phyloP scores from a whole-genome alignment of 306 rosid species.

The Corylus americana region DNA sequence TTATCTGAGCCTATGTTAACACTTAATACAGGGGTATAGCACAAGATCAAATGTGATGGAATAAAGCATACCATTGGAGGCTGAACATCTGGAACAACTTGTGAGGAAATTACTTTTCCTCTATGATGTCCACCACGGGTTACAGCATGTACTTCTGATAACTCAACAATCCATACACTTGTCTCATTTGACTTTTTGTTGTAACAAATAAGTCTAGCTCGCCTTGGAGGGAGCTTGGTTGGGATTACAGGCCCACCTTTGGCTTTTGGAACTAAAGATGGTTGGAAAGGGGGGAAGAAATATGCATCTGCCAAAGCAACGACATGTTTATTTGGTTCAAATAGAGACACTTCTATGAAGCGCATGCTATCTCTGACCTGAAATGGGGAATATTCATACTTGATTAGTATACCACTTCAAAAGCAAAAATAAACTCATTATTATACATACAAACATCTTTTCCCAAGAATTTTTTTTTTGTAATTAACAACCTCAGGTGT shows the following conservation, averaged over 20 bases:
- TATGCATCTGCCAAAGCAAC: conserved; percentile 93
- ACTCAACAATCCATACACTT: conserved; percentile 71
- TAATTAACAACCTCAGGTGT: conserved; percentile 75
- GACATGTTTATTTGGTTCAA: conserved; percentile 83
- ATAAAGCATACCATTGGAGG: conserved; percentile 76
- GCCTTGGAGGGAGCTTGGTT: conserved; percentile 81
- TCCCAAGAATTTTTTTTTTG: conserved; percentile 1
- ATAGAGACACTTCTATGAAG: conserved; percentile 74
- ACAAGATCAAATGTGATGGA: background rate
- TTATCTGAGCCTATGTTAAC: background rate
- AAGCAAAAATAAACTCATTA: background rate
- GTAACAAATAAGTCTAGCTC: conserved; percentile 83
- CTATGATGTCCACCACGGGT: conserved; percentile 94
- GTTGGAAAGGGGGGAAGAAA: conserved; percentile 93
- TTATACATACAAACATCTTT: background rate
- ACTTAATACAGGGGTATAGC: background rate
- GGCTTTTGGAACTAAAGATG: conserved; percentile 78
- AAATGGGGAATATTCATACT: conserved; percentile 16
- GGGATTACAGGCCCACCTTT: conserved; percentile 87
- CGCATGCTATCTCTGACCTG: conserved; percentile 95
- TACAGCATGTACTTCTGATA: conserved; percentile 90
- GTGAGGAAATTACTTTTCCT: conserved; percentile 80
- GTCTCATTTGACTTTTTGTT: conserved; percentile 78
- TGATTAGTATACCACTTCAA: conserved; percentile 22
- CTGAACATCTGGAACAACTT: conserved; percentile 78